Evolutionary conservation across 1,284 basidiomycete species (phyloP).

Genomic region (Ustilago curta): DNA sequence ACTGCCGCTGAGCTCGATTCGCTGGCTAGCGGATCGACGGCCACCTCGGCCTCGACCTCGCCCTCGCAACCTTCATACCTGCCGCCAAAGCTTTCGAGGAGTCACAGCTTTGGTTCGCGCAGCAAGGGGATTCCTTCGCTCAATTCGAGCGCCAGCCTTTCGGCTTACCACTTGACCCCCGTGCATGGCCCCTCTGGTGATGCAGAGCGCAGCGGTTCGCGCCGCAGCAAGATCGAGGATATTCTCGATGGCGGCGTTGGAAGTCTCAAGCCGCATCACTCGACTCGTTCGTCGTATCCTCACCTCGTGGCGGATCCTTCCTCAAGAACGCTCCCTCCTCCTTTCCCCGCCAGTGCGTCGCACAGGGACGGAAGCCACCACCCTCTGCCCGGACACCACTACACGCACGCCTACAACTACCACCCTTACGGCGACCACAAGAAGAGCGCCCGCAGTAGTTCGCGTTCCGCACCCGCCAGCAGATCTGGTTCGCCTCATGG

Average conservation of each 20-base stretch:
- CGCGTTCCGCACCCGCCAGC: conserved; percentile 56
- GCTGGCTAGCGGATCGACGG: conserved; percentile 40
- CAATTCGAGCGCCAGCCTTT: conserved; percentile 49
- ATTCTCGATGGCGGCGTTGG: conserved; percentile 52
- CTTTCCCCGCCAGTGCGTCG: conserved; percentile 39
- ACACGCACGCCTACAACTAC: conserved; percentile 51
- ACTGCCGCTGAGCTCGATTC: conserved; percentile 53
- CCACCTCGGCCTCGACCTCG: conserved; percentile 54
- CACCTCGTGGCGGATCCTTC: conserved; percentile 48
- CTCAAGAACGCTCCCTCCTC: conserved; percentile 54
- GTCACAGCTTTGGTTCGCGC: conserved; percentile 53
- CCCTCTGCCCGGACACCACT: conserved; percentile 47
- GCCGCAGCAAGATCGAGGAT: conserved; percentile 50
- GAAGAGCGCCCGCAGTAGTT: conserved; percentile 50
- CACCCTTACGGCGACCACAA: conserved; percentile 52
- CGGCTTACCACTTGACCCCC: conserved; percentile 56
- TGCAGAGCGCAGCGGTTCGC: conserved; percentile 18
- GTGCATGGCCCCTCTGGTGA: conserved; percentile 18
- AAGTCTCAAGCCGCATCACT: conserved; percentile 40
- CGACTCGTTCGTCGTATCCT: conserved; percentile 39
- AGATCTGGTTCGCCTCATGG: conserved; percentile 52
- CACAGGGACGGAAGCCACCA: conserved; percentile 47
- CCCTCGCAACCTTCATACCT: conserved; percentile 44
- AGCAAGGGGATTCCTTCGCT: conserved; percentile 47
- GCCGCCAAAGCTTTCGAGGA: conserved; percentile 48